Base-by-base conservation (phyloP, 2,329 filamentous ascomycete species). In the Monosporascus sp. region DNA sequence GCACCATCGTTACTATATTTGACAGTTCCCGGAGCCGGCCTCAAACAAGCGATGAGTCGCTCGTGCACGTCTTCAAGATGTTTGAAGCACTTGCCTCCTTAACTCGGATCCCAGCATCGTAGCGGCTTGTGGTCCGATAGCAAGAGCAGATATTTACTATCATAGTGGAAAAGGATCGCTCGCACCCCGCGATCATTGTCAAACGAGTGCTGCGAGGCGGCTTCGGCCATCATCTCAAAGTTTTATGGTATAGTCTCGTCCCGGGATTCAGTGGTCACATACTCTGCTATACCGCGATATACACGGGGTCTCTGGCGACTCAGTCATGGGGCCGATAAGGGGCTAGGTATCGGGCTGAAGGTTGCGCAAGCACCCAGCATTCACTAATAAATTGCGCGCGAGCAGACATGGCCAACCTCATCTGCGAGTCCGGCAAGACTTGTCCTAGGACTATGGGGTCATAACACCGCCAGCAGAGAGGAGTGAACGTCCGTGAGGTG, bases 101-200 rank as follows among this genome's bases (percentile, higher is more conserved):
- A 92, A 24, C 82, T 81, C 24, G 97, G 75, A 73, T 97, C 93
- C 93, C 93, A 97, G 75, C 92, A 97, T 52, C 92, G 81, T 55
- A 97, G 78, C 5, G 90, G 92, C 74, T 94, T 96, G 74, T 97
- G 93, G 68, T 97, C 93, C 16, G 87, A 83, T 19, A 88, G 89
- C 7, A 87, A 92, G 5, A 97, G 74, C 1, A 97, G 79, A 64
- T 94, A 97, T 70, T 93, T 95, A 43, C 93, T 93, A 9, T 90
- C 89, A 0, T 93, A 93, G 65, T 97, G 93, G 69, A 96, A 97
- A 11, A 91, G 84, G 5, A 97, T 72, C 1, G 82, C 88, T 35
- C 90, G 85, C 8, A 97, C 84, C 93, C 93, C 97, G 68, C 96
- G 97, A 69, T 97, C 92, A 68, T 97, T 93, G 2, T 93, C 93